These are phyloP conservation scores for Elaeis oleifera DNA, from an alignment of 202 grass and related monocot species.

Conservation along the genomic window DNA sequence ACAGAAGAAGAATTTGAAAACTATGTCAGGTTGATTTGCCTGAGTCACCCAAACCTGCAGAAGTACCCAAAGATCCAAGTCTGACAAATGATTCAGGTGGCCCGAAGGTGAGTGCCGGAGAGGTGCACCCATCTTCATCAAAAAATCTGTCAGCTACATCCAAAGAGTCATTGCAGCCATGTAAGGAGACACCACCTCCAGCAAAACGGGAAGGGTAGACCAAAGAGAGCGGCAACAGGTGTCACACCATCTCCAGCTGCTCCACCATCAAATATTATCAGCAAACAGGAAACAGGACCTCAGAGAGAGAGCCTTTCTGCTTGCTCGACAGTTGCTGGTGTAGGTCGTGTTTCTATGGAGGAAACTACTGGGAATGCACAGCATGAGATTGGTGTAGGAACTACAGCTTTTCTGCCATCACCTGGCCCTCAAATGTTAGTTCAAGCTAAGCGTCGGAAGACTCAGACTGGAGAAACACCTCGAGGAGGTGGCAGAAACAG, in stretches of 20 bases:
- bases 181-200: conserved; percentile 41
- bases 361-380: conserved; percentile 26
- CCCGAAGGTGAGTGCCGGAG: conserved; percentile 32
- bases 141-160: too few relatives aligned
- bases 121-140: conserved; percentile 34
- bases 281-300: conserved; percentile 34
- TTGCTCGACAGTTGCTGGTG: conserved; percentile 26
- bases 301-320: conserved; percentile 21
- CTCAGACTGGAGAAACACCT: conserved; percentile 50
- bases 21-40: conserved; percentile 92
- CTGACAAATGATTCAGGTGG: conserved; percentile 47
- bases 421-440: conserved; percentile 2
- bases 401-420: conserved; percentile 25
- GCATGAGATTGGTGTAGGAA: conserved; percentile 16
- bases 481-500: conserved; percentile 56
- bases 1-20: conserved; percentile 99
- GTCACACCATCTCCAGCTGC: conserved; percentile 5
- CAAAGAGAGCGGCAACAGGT: conserved; percentile 47
- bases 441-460: conserved; percentile 45
- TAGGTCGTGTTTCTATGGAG: conserved; percentile 29
- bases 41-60: conserved; percentile 27
- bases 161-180: conserved; percentile 23
- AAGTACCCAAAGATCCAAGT: conserved; percentile 26
- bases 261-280: conserved; percentile 30
- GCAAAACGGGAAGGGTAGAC: conserved; percentile 84